Evolutionary conservation across 2,329 filamentous ascomycete genomes (phyloP).

Genomic region (Alternaria consortialis): DNA sequence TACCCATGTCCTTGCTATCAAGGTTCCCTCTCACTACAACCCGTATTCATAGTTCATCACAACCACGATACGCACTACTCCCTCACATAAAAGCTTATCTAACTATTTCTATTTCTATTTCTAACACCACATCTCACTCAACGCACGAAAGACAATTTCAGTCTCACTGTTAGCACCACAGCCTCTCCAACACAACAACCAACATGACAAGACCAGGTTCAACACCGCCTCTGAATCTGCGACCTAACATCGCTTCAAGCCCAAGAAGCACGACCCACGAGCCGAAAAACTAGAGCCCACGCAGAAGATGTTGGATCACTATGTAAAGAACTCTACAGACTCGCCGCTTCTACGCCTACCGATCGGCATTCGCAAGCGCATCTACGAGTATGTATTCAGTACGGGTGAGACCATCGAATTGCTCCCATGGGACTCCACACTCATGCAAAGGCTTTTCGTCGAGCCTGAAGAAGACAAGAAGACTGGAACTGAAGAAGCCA

Average conservation of each 20-base stretch:
- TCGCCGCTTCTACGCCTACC: not conserved
- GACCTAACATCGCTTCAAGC: not conserved
- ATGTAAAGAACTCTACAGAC: not conserved
- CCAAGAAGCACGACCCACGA: not conserved
- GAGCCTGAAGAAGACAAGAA: not conserved
- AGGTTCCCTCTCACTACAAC: not conserved
- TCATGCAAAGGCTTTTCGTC: not conserved
- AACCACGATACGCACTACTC: not conserved
- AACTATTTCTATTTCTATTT: not conserved
- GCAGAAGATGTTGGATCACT: not conserved
- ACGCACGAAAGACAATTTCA: not conserved
- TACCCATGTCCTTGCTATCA: not conserved
- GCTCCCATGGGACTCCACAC: not conserved
- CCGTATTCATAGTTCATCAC: not conserved
- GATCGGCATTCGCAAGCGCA: not conserved
- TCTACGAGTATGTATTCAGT: not conserved
- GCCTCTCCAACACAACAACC: not conserved
- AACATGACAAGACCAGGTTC: not conserved
- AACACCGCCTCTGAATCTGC: not conserved
- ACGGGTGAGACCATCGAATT: not conserved
- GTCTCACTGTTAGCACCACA: not conserved
- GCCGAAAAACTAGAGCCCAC: not conserved
- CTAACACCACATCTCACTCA: not conserved
- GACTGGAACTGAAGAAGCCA: not conserved
- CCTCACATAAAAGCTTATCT: not conserved